Evolutionary conservation across 1,284 basidiomycete genomes (phyloP), one percentile per base, ranked within the genome.

Genomic region (Dichomitus squalens): DNA sequence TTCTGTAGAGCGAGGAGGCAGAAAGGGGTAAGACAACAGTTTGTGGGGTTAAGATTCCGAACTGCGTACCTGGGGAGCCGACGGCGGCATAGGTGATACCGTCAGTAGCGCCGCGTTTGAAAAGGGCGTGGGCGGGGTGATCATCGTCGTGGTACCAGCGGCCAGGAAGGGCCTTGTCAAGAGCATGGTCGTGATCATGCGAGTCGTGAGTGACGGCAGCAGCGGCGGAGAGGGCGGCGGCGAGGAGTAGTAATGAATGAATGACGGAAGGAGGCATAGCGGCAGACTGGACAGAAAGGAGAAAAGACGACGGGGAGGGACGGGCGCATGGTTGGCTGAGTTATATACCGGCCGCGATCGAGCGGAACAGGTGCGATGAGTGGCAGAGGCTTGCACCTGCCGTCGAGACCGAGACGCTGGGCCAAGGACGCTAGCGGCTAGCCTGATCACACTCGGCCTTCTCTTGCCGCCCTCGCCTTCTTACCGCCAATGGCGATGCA

Each of bases 91-190:
- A 87, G 44, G 60, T 63, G 6, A 68, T 63, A 27, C 79, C 81
- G 62, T 86, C 82, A 16, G 67, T 70, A 0, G 69, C 78, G 38
- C 85, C 83, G 64, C 75, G 78, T 40, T 49, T 55, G 74, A 89
- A 90, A 52, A 90, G 76, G 34, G 64, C 59, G 66, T 86, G 75
- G n/a, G 78, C 83, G 5, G 81, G 82, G 64, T 88, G 84, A 61
- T 78, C 77, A 5, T 77, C 69, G 40, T 69, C 66, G 33, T 87
- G 87, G 64, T 80, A 83, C 88, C 89, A 91, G 7, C 66, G 66
- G 39, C 63, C 69, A 9, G 81, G 79, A 21, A 82, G 75, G 23
- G 61, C 36, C 12, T 47, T 51, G 29, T 46, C 49, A n/a, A 59
- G 47, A 49, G 58, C 31, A 39, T 60, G 55, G 54, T 50, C 49